Conservation (phyloP, 495 filamentous ascomycete species). For the Apiosordaria backusii region DNA sequence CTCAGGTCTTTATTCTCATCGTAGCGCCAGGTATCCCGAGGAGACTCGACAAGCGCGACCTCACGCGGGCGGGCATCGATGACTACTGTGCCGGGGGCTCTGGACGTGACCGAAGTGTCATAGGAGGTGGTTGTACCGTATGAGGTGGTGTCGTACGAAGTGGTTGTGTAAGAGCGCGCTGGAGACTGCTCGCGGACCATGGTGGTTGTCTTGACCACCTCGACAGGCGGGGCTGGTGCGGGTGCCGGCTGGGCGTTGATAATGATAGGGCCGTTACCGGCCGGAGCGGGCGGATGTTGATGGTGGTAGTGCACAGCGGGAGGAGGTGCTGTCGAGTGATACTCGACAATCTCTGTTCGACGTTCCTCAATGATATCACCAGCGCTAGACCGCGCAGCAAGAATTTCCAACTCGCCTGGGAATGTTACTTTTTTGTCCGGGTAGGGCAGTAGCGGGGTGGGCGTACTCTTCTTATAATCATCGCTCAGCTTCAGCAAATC, state of each 20-base stretch:
- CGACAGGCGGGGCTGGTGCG: slow-evolving; percentile 35
- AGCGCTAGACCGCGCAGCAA: slow-evolving; percentile 34
- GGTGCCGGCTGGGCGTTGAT: slow-evolving; percentile 42
- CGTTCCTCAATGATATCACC: slow-evolving; percentile 41
- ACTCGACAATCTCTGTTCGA: slow-evolving; percentile 29
- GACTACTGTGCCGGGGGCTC: slow-evolving; percentile 29
- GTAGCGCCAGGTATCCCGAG: neutral
- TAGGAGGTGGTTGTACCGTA: slow-evolving; percentile 13
- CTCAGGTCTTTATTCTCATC: slow-evolving; percentile 33
- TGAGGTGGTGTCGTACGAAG: slow-evolving; percentile 23
- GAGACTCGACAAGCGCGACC: slow-evolving; percentile 30
- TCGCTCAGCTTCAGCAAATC: slow-evolving; percentile 79
- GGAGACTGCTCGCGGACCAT: slow-evolving; percentile 41
- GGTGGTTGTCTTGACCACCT: slow-evolving; percentile 40
- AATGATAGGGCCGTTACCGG: slow-evolving; percentile 32
- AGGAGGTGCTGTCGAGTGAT: slow-evolving; percentile 13
- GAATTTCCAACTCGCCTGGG: slow-evolving; percentile 39
- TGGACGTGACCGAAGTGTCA: slow-evolving; percentile 26
- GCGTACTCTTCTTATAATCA: slow-evolving; percentile 56
- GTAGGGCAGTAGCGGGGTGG: neutral
- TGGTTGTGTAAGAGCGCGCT: slow-evolving; percentile 29
- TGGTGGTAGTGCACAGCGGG: slow-evolving; percentile 5
- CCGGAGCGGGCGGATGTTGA: slow-evolving; percentile 25
- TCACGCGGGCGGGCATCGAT: slow-evolving; percentile 36
- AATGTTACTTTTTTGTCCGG: slow-evolving; percentile 20